Base-by-base conservation (phyloP, 768 basidiomycete genomes). In the Naganishia vaughanmartiniae region DNA sequence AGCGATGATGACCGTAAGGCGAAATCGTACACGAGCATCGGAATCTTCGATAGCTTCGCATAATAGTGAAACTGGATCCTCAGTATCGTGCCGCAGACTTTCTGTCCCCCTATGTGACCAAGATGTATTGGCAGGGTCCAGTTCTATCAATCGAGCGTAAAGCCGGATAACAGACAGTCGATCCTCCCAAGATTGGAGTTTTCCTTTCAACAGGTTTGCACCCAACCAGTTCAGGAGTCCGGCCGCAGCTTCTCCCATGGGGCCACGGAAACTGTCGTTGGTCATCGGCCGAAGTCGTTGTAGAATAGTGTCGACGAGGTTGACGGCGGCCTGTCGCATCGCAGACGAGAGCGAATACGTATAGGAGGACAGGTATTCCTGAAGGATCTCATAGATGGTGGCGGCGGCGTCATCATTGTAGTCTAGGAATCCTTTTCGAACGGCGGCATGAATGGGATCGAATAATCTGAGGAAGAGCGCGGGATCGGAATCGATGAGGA, bases 1-100 rank as follows among this genome's bases (percentile, higher is more conserved):
- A 42, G 71, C n/a, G 12, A 72, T 39, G 34, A 66, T 48, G 14
- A 56, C 48, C 21, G 71, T 66, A 14, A 68, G 30, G 24, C 66
- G 66, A 54, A 67, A 72, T 28, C 71, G 66, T 21, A 72, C 30
- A 15, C 66, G 66, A 15, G 67, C 58, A 51, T 72, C 71, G 21
- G 63, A 39, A 58, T 72, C 71, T 36, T 72, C 71, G 21, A 72
- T 42, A 19, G 46, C 19, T 17, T 28, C 26, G 28, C 54, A 54
- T 19, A 69, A 30, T 7, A 63, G 42, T 4, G 42, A 12, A 1
- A 63, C 60, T 15, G 60, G 60, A 21, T 34, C 30, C 6, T 7
- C 21, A 30, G 30, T 15, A 39, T 33, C 53, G 24, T 34, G 26
- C 15, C 24, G 26, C 19, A 31, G 24, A 21, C 10, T 34, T 12